Evolutionary conservation across 208 protist species (phyloP).

Genomic region (Crithidia bombi): DNA sequence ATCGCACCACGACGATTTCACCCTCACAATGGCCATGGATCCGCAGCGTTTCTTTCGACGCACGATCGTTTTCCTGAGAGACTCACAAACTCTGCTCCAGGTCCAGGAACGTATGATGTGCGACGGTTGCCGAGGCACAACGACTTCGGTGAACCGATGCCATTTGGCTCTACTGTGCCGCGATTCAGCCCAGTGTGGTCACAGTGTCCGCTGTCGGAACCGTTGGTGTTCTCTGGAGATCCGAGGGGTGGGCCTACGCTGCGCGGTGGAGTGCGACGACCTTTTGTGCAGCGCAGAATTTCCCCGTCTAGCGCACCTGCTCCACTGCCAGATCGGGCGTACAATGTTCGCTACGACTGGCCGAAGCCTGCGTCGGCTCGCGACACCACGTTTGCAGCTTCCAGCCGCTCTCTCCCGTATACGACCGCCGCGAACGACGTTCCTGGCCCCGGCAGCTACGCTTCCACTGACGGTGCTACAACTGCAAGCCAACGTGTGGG

Average conservation of each 20-base stretch:
- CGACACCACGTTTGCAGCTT: slow-evolving; percentile 57
- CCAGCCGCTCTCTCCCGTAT: slow-evolving; percentile 29
- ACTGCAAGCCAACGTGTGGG: slow-evolving; percentile 10
- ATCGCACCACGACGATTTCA: slow-evolving; percentile 70
- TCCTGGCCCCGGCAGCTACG: slow-evolving; percentile 66
- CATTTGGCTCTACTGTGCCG: slow-evolving; percentile 67
- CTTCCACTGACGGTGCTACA: slow-evolving; percentile 14
- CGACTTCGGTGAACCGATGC: slow-evolving; percentile 49
- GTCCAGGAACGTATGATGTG: slow-evolving; percentile 69
- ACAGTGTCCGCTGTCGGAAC: slow-evolving; percentile 17
- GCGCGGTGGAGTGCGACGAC: slow-evolving; percentile 17
- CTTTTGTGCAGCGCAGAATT: slow-evolving; percentile 42
- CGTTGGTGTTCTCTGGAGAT: slow-evolving; percentile 28
- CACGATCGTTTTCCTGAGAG: slow-evolving; percentile 46
- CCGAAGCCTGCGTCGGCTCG: slow-evolving; percentile 57
- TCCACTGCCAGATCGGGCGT: slow-evolving; percentile 34
- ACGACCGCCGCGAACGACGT: slow-evolving; percentile 9
- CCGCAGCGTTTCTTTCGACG: slow-evolving; percentile 62
- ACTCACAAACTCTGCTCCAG: slow-evolving; percentile 34
- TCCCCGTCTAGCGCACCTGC: slow-evolving; percentile 29
- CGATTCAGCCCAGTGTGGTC: slow-evolving; percentile 56
- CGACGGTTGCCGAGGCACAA: slow-evolving; percentile 33
- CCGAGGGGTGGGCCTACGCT: slow-evolving; percentile 2
- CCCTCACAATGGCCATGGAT: slow-evolving; percentile 27
- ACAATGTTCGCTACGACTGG: slow-evolving; percentile 79